phyloP scores from a whole-genome alignment of 2,329 filamentous ascomycete species.

The Penicillium capsulatum region DNA sequence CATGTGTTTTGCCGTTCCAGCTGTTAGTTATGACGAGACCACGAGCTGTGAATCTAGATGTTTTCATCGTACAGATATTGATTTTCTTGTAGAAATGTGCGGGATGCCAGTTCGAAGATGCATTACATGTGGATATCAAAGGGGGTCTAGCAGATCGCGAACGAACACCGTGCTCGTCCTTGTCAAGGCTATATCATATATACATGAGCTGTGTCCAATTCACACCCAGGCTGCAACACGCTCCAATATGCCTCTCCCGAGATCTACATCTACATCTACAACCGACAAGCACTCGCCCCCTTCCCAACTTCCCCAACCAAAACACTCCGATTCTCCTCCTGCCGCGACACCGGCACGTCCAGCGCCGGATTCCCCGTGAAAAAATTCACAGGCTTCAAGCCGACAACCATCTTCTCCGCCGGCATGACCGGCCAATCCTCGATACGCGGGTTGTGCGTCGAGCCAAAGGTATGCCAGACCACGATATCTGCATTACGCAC shows the following conservation, averaged over 20 bases:
- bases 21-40: constrained; percentile 1
- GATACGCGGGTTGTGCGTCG: constrained; percentile 41
- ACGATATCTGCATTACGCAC: constrained; percentile 36
- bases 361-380: constrained; percentile 19
- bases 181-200: too few relatives aligned
- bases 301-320: constrained; percentile 10
- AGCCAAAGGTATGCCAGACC: constrained; percentile 38
- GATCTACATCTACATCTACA: too few relatives aligned
- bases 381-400: constrained; percentile 23
- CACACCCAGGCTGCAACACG: too few relatives aligned
- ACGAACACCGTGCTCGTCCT: too few relatives aligned
- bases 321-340: constrained; percentile 18
- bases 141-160: too few relatives aligned
- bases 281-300: too few relatives aligned
- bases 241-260: too few relatives aligned
- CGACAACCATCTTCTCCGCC: constrained; percentile 22
- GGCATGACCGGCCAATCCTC: constrained; percentile 43
- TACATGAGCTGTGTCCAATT: too few relatives aligned
- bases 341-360: constrained; percentile 19
- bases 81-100: too few relatives aligned
- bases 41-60: constrained; percentile 2
- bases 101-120: too few relatives aligned
- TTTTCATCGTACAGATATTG: neutral
- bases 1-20: too few relatives aligned
- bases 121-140: too few relatives aligned